Evolutionary conservation across 208 protist species (phyloP).

Genomic region (Acanthamoeba healyi): DNA sequence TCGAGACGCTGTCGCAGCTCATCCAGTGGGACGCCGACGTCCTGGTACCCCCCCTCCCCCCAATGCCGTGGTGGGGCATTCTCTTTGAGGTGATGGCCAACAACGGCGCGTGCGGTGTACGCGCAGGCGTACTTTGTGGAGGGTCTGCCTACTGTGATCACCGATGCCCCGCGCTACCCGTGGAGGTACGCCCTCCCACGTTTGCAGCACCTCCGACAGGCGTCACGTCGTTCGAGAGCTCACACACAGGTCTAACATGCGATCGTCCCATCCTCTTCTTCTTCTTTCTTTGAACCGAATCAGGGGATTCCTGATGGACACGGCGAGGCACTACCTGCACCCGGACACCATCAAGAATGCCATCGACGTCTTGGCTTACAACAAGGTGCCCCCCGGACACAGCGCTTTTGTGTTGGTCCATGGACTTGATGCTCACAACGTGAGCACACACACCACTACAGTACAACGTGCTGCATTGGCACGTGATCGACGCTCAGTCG

Average conservation of each 20-base stretch:
- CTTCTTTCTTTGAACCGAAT: too few relatives aligned
- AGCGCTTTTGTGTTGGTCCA: too few relatives aligned
- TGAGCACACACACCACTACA: background rate
- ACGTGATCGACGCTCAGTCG: background rate
- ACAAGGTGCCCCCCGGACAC: background rate
- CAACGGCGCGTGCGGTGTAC: background rate
- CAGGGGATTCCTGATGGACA: background rate
- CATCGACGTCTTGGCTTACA: background rate
- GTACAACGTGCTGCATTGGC: constrained; percentile 34
- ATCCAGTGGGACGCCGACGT: background rate
- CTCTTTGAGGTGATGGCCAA: background rate
- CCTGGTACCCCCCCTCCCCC: too few relatives aligned
- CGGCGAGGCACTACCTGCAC: constrained; percentile 17
- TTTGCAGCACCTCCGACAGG: too few relatives aligned
- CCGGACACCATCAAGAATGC: background rate
- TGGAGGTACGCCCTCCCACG: background rate
- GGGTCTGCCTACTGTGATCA: background rate
- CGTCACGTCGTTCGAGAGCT: too few relatives aligned
- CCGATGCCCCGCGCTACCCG: background rate
- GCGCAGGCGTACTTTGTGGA: background rate
- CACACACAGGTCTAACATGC: background rate
- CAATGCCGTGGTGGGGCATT: too few relatives aligned
- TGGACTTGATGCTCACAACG: background rate
- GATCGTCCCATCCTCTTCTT: background rate
- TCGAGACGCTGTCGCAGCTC: background rate